Evolutionary conservation across 2,329 filamentous ascomycete genomes (phyloP).

Genomic region (Sphaerulina musiva): DNA sequence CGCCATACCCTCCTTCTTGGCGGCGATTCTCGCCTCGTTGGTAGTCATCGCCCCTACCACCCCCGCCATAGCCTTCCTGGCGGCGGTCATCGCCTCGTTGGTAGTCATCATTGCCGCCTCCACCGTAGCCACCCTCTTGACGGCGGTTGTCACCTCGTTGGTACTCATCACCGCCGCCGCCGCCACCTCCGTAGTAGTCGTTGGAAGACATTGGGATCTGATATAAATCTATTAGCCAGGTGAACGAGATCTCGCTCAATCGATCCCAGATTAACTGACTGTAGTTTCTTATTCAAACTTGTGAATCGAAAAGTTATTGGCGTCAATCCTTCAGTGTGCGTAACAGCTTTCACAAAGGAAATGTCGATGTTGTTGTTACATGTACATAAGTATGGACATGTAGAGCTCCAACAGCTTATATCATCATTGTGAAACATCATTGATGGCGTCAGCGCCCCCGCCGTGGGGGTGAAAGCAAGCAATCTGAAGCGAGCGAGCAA

Average conservation of each 20-base stretch:
- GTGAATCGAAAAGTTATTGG: not conserved
- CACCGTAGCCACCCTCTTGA: conserved; percentile 11
- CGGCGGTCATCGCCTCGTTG: conserved; percentile 9
- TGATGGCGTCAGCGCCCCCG: not conserved
- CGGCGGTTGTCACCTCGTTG: conserved; percentile 10
- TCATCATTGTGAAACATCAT: not conserved
- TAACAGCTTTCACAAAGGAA: no score
- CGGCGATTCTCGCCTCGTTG: conserved; percentile 14
- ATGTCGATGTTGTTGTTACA: no score
- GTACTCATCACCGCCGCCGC: conserved; percentile 18
- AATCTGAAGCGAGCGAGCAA: not conserved
- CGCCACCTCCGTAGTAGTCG: conserved; percentile 23
- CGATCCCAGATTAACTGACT: not conserved
- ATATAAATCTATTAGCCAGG: not conserved
- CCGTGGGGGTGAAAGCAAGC: not conserved
- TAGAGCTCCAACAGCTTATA: not conserved
- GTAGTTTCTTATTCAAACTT: not conserved
- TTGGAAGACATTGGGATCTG: conserved; percentile 25
- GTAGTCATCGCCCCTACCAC: conserved; percentile 17
- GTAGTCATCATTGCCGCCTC: conserved; percentile 23
- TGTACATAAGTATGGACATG: no score
- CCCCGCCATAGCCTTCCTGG: conserved; percentile 17
- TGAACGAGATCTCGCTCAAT: not conserved
- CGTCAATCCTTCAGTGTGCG: not conserved
- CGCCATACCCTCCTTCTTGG: conserved; percentile 15